Evolutionary conservation across 2,329 filamentous ascomycete genomes (phyloP).

Genomic region (Dactylonectria estremocensis): DNA sequence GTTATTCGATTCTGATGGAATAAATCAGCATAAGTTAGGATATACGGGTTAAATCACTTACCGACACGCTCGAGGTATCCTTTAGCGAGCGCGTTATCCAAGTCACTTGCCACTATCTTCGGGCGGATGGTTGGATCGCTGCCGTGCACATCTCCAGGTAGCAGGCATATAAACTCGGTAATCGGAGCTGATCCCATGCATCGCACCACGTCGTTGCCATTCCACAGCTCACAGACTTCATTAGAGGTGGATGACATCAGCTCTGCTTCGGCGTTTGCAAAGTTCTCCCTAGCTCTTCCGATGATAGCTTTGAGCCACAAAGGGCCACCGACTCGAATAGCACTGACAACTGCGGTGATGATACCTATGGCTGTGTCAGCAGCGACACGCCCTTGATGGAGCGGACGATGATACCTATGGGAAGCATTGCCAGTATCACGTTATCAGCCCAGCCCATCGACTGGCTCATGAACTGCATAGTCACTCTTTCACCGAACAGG

Average conservation of each 20-base stretch:
- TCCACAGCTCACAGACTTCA: slow-evolving; percentile 2
- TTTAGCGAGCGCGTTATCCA: background rate
- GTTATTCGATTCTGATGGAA: background rate
- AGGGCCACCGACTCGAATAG: background rate
- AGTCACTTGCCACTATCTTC: background rate
- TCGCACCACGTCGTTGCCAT: background rate
- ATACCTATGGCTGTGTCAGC: background rate
- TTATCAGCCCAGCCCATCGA: slow-evolving; percentile 2
- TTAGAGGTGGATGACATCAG: slow-evolving; percentile 1
- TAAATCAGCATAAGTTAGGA: background rate
- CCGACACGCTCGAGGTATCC: background rate
- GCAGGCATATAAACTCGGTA: background rate
- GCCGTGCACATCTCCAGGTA: background rate
- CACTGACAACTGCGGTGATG: background rate
- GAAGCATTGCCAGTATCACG: background rate
- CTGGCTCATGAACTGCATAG: slow-evolving; percentile 14
- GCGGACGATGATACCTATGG: background rate
- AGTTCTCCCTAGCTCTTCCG: background rate
- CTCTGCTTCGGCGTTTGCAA: background rate
- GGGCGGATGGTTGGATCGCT: background rate
- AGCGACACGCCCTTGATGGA: no score
- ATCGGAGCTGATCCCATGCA: background rate
- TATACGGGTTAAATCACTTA: background rate
- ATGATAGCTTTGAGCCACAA: slow-evolving; percentile 9
- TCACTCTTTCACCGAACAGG: slow-evolving; percentile 8